Evolutionary conservation across 257 asterid species (phyloP).

Genomic region (Solanum sejunctum): DNA sequence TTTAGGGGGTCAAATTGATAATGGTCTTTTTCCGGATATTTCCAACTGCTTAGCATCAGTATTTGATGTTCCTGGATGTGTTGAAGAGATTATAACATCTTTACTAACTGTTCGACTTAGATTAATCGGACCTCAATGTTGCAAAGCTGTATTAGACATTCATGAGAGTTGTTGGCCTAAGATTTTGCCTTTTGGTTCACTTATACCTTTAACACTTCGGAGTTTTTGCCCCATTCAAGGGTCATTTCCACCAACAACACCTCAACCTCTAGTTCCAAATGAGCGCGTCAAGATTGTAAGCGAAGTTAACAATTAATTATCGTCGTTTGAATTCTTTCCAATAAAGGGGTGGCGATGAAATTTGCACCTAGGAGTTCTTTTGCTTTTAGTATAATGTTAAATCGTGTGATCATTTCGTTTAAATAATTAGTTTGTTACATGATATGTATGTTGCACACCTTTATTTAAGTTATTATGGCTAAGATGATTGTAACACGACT

Average conservation of each 20-base stretch:
- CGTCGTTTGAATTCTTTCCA: background rate
- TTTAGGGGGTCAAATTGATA: background rate
- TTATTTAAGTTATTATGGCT: background rate
- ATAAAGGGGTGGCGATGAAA: background rate
- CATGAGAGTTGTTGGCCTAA: slow-evolving; percentile 19
- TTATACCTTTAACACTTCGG: background rate
- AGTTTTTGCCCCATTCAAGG: background rate
- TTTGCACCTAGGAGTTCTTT: background rate
- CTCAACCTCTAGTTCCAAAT: background rate
- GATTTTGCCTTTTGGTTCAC: slow-evolving; percentile 7
- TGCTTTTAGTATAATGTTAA: background rate
- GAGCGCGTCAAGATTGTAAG: background rate
- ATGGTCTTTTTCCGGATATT: background rate
- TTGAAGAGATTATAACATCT: slow-evolving; percentile 5
- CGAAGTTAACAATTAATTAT: background rate
- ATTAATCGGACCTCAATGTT: slow-evolving; percentile 14
- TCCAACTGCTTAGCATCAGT: slow-evolving; percentile 8
- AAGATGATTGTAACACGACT: background rate
- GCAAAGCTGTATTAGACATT: slow-evolving; percentile 3
- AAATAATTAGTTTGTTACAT: background rate
- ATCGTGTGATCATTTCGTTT: background rate
- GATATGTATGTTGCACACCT: background rate
- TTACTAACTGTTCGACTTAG: background rate
- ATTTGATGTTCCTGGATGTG: slow-evolving; percentile 2
- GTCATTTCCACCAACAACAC: background rate